phyloP scores from a whole-genome alignment of 2,329 filamentous ascomycete species.

The Beauveria pseudobassiana region DNA sequence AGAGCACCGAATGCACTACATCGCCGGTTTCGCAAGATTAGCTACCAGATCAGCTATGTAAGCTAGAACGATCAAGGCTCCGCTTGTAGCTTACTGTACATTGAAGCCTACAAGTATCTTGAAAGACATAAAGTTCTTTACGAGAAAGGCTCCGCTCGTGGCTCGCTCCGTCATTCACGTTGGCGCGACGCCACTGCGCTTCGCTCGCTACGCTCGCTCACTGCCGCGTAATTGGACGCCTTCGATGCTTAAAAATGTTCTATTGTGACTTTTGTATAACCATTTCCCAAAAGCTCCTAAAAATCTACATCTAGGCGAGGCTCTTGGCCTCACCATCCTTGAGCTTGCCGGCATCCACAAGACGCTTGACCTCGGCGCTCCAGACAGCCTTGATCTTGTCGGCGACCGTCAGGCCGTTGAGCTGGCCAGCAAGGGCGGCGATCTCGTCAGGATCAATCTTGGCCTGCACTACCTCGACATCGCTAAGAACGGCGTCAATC shows the following conservation, averaged over 20 bases:
- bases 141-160: too few species aligned
- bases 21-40: too few species aligned
- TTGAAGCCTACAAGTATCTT: too few species aligned
- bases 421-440: slow-evolving; percentile 70
- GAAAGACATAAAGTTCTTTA: too few species aligned
- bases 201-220: too few species aligned
- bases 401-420: slow-evolving; percentile 70
- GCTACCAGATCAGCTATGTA: too few species aligned
- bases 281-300: neutral
- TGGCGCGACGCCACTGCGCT: too few species aligned
- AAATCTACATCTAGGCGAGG: slow-evolving; percentile 30
- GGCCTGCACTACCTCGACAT: slow-evolving; percentile 78
- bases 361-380: slow-evolving; percentile 66
- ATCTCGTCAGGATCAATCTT: slow-evolving; percentile 91
- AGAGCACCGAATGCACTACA: neutral
- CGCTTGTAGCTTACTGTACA: too few species aligned
- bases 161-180: too few species aligned
- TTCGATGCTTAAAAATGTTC: too few species aligned
- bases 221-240: too few species aligned
- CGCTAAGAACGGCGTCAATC: slow-evolving; percentile 75
- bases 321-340: slow-evolving; percentile 76
- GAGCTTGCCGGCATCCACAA: slow-evolving; percentile 75
- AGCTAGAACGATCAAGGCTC: too few species aligned
- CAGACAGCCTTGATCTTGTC: slow-evolving; percentile 83
- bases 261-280: neutral